A percentile compares a stretch with the other conserved stretches of the same genome.
Evolutionary conservation across 108 stramenopile genomes (phyloP).

Genomic region (Discostella stelligeroides): DNA sequence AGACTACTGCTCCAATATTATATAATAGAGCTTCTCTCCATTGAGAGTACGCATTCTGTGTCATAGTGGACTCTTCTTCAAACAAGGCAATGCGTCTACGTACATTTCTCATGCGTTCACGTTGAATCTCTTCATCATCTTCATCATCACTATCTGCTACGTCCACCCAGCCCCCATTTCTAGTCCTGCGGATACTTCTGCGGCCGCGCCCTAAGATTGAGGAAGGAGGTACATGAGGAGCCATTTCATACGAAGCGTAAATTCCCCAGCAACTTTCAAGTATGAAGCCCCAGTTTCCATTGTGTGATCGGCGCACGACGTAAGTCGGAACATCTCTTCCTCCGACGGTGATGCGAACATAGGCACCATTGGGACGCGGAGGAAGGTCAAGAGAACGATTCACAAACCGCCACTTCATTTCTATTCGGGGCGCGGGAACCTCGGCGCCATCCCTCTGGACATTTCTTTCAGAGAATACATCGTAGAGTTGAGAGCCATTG

Average conservation of each 20-base stretch:
- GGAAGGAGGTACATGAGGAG: slow-evolving; percentile 14
- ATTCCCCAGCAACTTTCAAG: slow-evolving; percentile 85
- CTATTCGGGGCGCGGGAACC: slow-evolving; percentile 33
- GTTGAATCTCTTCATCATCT: slow-evolving; percentile 16
- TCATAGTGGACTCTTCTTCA: slow-evolving; percentile 60
- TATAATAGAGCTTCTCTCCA: slow-evolving; percentile 86
- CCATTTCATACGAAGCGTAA: slow-evolving; percentile 64
- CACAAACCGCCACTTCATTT: slow-evolving; percentile 79
- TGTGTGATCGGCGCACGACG: slow-evolving; percentile 64
- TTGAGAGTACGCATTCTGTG: slow-evolving; percentile 61
- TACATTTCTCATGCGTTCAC: slow-evolving; percentile 30
- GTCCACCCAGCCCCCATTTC: slow-evolving; percentile 48
- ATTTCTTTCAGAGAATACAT: slow-evolving; percentile 45
- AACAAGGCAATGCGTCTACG: slow-evolving; percentile 29
- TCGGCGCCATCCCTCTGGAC: slow-evolving; percentile 42
- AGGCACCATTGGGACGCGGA: slow-evolving; percentile 60
- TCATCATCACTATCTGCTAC: slow-evolving; percentile 52
- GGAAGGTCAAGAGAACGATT: slow-evolving; percentile 70
- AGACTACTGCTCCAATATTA: slow-evolving; percentile 64
- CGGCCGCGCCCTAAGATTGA: slow-evolving; percentile 7
- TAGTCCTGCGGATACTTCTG: slow-evolving; percentile 52
- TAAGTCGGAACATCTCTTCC: slow-evolving; percentile 84
- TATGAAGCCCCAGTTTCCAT: slow-evolving; percentile 82
- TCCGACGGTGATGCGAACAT: slow-evolving; percentile 74
- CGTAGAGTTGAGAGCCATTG: slow-evolving; percentile 40